Base-by-base conservation (phyloP, 2,329 filamentous ascomycete species). In the Ploettnerulaceae sp. region DNA sequence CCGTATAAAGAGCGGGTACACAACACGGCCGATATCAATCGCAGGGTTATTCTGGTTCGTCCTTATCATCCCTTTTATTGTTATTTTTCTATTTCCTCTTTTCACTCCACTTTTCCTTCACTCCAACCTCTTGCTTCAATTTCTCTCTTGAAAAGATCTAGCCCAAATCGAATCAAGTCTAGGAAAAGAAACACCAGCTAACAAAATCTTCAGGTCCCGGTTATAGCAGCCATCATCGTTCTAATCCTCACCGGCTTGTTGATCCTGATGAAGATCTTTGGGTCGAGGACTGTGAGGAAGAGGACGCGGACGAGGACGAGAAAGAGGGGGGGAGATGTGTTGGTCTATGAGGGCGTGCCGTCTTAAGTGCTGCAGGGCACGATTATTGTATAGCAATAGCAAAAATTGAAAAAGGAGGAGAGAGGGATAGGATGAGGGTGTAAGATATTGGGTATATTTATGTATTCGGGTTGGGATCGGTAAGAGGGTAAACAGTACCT, bases 311-410 rank as follows among this genome's bases (percentile, higher is more conserved):
- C 70, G 35, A 71, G 71, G 56, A 70, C 74, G 37, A 72, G 71
- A 57, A 71, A 74, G 56, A 61, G 65, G 47, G 64, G 64, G 34
- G 64, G 67, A 15, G 69, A 69, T 49, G 77, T 77, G 1, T 81
- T 78, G 74, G 77, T 83, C 57, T 84, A 85, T 66, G 82, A 85
- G 60, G 82, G 82, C 12, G 79, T 86, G 40, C 81, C 81, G 11
- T 61, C 58, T 22, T 62, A 31, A 51, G 5, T 26, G 22, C 8
- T 17, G 5, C 4, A n/a, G 24, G 2, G 2, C 25, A n/a, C 3
- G 6, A 15, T 11, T 17, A 5, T 34, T 11, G 31, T 4, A 8
- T 34, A 9, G 7, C 14, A 8, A 9, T 17, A 6, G 20, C n/a
- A 18, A n/a, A 6, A 15, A n/a, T 5, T 11, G 29, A 15, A 28